These are phyloP conservation scores for Diplodia seriata DNA, from an alignment of 2,329 filamentous ascomycete genomes.

Conservation along the genomic window DNA sequence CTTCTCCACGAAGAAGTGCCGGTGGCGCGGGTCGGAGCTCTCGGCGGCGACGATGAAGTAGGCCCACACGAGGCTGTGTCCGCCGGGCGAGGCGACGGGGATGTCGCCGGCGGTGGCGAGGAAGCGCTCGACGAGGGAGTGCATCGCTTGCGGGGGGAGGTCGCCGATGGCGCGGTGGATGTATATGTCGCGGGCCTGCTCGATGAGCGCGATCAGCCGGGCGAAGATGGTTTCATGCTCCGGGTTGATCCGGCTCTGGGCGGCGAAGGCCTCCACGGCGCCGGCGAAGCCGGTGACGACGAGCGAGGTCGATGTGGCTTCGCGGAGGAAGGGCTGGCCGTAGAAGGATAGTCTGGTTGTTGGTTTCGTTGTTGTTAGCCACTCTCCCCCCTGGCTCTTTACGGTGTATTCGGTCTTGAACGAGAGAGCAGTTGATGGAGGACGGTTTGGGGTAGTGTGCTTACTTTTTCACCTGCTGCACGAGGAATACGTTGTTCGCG, in stretches of 20 bases:
- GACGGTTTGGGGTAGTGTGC: no score
- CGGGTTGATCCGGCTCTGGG: not conserved
- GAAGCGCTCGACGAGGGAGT: not conserved
- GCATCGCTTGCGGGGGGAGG: not conserved
- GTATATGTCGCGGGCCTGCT: conserved; percentile 3
- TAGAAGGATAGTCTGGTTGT: not conserved
- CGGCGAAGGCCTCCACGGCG: not conserved
- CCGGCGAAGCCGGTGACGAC: conserved; percentile 1
- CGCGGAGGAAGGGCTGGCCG: conserved; percentile 6
- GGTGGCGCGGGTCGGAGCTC: not conserved
- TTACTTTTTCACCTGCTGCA: not conserved
- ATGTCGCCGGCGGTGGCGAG: conserved; percentile 1
- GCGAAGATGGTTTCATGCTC: not conserved
- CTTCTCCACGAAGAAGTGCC: not conserved
- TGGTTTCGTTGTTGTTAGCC: not conserved
- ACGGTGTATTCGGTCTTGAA: no score
- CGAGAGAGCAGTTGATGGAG: not conserved
- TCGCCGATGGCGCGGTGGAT: not conserved
- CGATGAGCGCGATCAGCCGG: not conserved
- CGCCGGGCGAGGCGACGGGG: not conserved
- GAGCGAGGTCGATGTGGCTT: not conserved
- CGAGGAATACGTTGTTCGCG: not conserved
- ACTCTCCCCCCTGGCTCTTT: not conserved
- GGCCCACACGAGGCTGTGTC: conserved; percentile 1
- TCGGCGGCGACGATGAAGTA: conserved; percentile 8